Percentiles rank a stretch among this genome's conserved stretches.
Conservation (phyloP, 1,284 basidiomycete species). For the Cutaneotrichosporon daszewskae region DNA sequence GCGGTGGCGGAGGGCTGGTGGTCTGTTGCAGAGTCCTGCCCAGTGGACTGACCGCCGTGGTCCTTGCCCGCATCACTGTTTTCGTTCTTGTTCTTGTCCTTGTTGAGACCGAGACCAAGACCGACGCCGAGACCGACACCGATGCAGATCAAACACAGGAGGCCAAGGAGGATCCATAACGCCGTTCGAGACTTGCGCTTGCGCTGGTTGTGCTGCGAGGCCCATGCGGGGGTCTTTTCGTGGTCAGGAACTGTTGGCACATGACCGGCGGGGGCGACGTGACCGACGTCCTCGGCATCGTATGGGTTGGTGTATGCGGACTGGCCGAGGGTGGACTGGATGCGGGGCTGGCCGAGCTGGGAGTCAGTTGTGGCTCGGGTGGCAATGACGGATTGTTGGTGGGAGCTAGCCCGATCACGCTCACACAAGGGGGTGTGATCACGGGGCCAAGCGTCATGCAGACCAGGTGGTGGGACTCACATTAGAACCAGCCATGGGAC, state of each 20-base stretch:
- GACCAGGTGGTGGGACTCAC: no score
- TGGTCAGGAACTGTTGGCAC: constrained; percentile 17
- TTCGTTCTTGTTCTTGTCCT: constrained; percentile 15
- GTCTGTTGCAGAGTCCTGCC: constrained; percentile 2
- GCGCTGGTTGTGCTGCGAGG: constrained; percentile 13
- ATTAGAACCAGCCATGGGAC: no score
- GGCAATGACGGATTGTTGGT: no score
- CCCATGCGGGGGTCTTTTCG: constrained; percentile 36
- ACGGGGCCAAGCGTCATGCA: no score
- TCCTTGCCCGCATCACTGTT: constrained; percentile 1
- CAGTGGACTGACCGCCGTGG: constrained; percentile 2
- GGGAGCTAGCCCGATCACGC: no score
- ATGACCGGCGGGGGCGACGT: constrained; percentile 27
- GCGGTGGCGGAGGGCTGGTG: constrained; percentile 7
- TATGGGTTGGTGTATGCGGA: constrained; percentile 25
- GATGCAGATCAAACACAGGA: constrained; percentile 23
- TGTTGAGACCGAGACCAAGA: constrained; percentile 40
- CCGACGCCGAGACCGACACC: constrained; percentile 42
- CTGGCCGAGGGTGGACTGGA: constrained; percentile 26
- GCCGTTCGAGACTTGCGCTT: constrained; percentile 31
- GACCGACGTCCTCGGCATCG: constrained; percentile 32
- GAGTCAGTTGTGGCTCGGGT: no score
- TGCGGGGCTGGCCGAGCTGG: constrained; percentile 15
- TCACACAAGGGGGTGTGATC: no score
- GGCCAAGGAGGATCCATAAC: constrained; percentile 26